These are phyloP conservation scores for Schwanniomyces polymorphus DNA, from an alignment of 805 yeast species.

Conservation along the genomic window DNA sequence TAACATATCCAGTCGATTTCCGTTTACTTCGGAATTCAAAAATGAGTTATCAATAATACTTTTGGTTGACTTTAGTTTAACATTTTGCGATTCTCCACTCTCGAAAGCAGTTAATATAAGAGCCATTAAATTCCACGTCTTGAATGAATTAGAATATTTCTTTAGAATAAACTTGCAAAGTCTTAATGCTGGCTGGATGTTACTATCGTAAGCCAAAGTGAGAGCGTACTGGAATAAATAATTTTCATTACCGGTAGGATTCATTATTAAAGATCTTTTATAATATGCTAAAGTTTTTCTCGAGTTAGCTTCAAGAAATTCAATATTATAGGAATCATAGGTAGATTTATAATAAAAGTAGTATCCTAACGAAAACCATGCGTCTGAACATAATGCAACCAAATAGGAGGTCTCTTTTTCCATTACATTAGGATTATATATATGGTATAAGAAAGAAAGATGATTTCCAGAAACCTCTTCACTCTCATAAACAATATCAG, in stretches of 20 bases:
- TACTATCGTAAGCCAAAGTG: conserved; percentile 44
- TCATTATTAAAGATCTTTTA: conserved; percentile 36
- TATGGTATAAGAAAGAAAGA: conserved; percentile 36
- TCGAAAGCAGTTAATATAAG: conserved; percentile 65
- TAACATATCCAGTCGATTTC: conserved; percentile 2
- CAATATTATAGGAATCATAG: conserved; percentile 22
- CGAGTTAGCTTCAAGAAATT: conserved; percentile 14
- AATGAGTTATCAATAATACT: background rate
- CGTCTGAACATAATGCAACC: conserved; percentile 27
- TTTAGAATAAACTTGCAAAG: conserved; percentile 51
- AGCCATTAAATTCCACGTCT: conserved; percentile 67
- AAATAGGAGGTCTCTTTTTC: conserved; percentile 25
- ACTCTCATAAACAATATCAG: conserved; percentile 30
- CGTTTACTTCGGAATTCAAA: conserved; percentile 1
- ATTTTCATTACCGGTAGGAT: conserved; percentile 30
- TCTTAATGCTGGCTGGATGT: conserved; percentile 43
- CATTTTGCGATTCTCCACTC: conserved; percentile 24
- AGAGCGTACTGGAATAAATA: conserved; percentile 47
- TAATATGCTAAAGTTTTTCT: conserved; percentile 20
- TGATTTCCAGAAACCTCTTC: conserved; percentile 11
- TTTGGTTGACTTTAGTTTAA: conserved; percentile 1
- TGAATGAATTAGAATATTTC: conserved; percentile 53
- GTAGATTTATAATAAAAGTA: conserved; percentile 26
- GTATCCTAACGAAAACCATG: conserved; percentile 39
- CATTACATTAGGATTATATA: conserved; percentile 32